Percentiles rank a stretch among this genome's conserved stretches.
phyloP scores from a whole-genome alignment of 2,329 filamentous ascomycete species.

The Cercospora beticola region DNA sequence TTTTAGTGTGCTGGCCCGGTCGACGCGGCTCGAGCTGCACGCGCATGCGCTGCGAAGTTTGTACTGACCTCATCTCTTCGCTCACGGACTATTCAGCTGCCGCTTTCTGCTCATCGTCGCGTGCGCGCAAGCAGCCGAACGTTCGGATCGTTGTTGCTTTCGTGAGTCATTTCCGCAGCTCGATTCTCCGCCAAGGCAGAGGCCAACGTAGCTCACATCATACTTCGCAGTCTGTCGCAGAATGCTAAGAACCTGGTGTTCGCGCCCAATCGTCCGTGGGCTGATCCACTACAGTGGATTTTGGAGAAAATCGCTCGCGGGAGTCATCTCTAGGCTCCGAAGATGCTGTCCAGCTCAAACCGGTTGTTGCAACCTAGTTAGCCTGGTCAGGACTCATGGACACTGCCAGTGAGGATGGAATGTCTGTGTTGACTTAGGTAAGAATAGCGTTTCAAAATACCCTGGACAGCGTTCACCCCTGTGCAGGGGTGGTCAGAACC shows the following conservation, averaged over 20 bases:
- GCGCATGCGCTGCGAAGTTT: slow-evolving; percentile 4
- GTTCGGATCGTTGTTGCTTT: background rate
- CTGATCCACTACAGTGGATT: slow-evolving; percentile 1
- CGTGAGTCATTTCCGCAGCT: background rate
- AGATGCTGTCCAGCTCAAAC: slow-evolving; percentile 6
- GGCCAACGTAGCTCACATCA: background rate
- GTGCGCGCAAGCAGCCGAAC: background rate
- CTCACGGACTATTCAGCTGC: background rate
- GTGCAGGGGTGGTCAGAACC: slow-evolving; percentile 5
- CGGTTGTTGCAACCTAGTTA: slow-evolving; percentile 10
- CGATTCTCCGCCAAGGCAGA: background rate
- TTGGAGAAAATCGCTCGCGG: slow-evolving; percentile 4
- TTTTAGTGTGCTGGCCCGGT: background rate
- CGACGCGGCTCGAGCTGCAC: background rate
- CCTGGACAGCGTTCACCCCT: slow-evolving; percentile 16
- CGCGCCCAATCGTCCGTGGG: slow-evolving; percentile 8
- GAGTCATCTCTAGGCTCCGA: slow-evolving; percentile 16
- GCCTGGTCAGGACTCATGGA: background rate
- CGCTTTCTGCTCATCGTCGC: background rate
- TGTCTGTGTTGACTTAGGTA: slow-evolving; percentile 7
- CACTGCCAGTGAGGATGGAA: background rate
- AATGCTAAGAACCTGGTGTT: background rate
- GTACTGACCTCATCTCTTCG: slow-evolving; percentile 10
- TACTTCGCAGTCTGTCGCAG: background rate
- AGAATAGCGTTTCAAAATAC: slow-evolving; percentile 19